These are phyloP conservation scores for Gossypium ekmanianum DNA, from an alignment of 345 rosid species.

Conservation along the genomic window DNA sequence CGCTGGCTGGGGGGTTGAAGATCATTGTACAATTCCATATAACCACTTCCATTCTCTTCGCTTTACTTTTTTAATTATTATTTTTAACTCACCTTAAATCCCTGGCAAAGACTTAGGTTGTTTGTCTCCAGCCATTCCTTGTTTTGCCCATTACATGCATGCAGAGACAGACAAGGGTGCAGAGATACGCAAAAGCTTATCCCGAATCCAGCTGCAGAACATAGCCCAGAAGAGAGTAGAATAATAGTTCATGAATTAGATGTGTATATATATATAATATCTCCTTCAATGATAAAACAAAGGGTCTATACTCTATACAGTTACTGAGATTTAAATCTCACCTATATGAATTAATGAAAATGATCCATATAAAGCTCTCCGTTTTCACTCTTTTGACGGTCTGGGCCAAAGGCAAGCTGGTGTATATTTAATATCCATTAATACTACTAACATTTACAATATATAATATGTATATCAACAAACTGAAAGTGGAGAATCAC, in stretches of 20 bases:
- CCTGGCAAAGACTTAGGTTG: constrained; percentile 19
- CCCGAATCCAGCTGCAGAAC: constrained; percentile 24
- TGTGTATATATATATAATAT: not conserved
- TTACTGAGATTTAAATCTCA: too few relatives aligned
- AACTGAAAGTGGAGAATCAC: constrained; percentile 38
- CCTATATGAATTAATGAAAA: not conserved
- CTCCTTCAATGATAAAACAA: not conserved
- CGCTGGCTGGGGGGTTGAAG: not conserved
- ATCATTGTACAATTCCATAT: constrained; percentile 21
- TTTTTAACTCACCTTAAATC: not conserved
- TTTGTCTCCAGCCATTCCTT: constrained; percentile 9
- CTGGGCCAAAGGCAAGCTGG: constrained; percentile 17
- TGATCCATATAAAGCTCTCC: too few relatives aligned
- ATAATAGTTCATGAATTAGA: not conserved
- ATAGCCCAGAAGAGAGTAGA: not conserved
- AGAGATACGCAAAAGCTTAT: constrained; percentile 24
- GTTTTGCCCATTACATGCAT: constrained; percentile 36
- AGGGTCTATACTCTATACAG: not conserved
- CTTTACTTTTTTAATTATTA: not conserved
- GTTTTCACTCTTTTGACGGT: not conserved
- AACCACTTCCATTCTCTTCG: constrained; percentile 27
- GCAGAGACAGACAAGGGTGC: constrained; percentile 18
- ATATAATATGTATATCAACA: not conserved
- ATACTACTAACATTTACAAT: not conserved
- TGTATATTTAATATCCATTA: constrained; percentile 29